phyloP scores from a whole-genome alignment of 257 asterid species.

The Leptodermis oblonga region DNA sequence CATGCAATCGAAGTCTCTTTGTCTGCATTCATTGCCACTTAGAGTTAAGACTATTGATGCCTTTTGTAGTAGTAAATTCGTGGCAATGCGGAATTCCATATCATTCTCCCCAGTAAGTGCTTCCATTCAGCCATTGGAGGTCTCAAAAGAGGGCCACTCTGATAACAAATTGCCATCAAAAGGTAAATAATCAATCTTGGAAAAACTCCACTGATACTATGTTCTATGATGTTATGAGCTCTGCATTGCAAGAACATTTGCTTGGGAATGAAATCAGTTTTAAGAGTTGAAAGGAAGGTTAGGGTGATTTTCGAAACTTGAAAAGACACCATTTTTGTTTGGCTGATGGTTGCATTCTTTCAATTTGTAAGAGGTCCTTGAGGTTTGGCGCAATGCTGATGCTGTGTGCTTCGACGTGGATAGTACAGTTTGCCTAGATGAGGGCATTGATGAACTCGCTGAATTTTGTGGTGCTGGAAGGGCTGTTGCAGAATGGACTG shows the following conservation, averaged over 20 bases:
- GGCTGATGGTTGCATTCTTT: constrained; percentile 27
- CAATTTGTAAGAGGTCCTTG: constrained; percentile 62
- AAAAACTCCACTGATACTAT: not conserved
- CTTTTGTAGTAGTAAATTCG: constrained; percentile 15
- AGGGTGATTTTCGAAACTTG: not conserved
- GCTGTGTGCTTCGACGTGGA: constrained; percentile 97
- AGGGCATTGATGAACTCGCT: constrained; percentile 98
- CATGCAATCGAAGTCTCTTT: constrained; percentile 22
- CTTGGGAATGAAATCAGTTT: not conserved
- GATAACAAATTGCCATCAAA: constrained; percentile 70
- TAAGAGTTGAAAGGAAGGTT: not conserved
- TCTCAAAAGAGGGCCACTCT: constrained; percentile 34
- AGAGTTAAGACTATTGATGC: constrained; percentile 26
- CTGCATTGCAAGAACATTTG: not conserved
- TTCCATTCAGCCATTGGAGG: constrained; percentile 57
- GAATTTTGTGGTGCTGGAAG: constrained; percentile 96
- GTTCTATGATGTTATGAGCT: not conserved
- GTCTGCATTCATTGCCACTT: constrained; percentile 27
- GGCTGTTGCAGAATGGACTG: constrained; percentile 97
- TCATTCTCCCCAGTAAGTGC: constrained; percentile 44
- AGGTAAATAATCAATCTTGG: constrained; percentile 36
- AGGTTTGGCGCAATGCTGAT: constrained; percentile 59
- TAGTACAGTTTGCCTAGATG: constrained; percentile 92
- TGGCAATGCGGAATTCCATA: constrained; percentile 36
- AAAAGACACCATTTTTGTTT: not conserved